Percentiles rank a stretch among this genome's conserved stretches.
phyloP scores from a whole-genome alignment of 352 stramenopile genomes.

The Paralagenidium karlingii region DNA sequence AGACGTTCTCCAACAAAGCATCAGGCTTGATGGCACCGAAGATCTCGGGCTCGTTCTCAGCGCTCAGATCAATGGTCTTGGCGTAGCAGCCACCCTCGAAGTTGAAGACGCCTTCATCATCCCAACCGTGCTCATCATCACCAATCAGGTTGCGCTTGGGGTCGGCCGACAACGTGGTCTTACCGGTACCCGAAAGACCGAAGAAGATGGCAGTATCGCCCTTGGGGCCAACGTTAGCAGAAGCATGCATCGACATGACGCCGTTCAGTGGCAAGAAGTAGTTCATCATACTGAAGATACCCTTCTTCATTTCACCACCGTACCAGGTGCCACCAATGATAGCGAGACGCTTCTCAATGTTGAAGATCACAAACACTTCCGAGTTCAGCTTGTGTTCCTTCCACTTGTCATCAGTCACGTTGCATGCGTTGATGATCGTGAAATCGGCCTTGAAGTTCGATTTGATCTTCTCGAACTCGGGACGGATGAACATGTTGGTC shows the following conservation, averaged over 20 bases:
- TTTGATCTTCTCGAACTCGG: conserved; percentile 35
- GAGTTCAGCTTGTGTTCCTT: conserved; percentile 32
- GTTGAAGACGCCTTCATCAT: conserved; percentile 90
- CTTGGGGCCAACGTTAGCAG: conserved; percentile 33
- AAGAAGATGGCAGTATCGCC: conserved; percentile 44
- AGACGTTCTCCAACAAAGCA: conserved; percentile 45
- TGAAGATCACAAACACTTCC: conserved; percentile 54
- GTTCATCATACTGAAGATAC: conserved; percentile 64
- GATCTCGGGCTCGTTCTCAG: conserved; percentile 93
- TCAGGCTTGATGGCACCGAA: conserved; percentile 49
- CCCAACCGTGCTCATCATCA: conserved; percentile 77
- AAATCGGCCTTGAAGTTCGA: conserved; percentile 33
- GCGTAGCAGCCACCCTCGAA: conserved; percentile 97
- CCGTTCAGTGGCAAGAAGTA: conserved; percentile 43
- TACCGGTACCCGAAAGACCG: conserved; percentile 79
- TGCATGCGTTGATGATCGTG: conserved; percentile 58
- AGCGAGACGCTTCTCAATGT: conserved; percentile 48
- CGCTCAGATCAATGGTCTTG: conserved; percentile 92
- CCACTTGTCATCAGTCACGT: conserved; percentile 43
- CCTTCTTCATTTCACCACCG: conserved; percentile 62
- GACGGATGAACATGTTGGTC: conserved; percentile 62
- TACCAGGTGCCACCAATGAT: conserved; percentile 55
- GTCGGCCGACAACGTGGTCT: conserved; percentile 83
- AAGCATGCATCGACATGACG: conserved; percentile 52
- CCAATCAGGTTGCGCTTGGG: conserved; percentile 87